Evolutionary conservation across 306 rosid genomes (phyloP).

Genomic region (Malus asiatica): DNA sequence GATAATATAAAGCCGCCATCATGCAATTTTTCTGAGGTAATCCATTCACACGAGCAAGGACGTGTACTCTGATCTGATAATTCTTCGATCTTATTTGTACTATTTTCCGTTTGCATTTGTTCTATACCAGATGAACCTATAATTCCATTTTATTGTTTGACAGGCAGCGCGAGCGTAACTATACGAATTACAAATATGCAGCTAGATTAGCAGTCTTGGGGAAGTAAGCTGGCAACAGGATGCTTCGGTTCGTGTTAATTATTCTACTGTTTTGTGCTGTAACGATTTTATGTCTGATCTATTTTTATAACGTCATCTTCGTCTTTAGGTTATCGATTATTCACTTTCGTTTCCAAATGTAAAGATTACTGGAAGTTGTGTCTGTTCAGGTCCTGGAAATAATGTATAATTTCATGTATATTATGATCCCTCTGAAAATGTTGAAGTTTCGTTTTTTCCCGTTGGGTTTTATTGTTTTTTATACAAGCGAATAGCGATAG

Average conservation of each 20-base stretch:
- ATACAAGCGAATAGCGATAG: not conserved
- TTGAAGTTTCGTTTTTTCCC: not conserved
- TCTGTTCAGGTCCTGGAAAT: not conserved
- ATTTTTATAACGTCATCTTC: not conserved
- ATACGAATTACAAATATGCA: not conserved
- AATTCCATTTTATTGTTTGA: not conserved
- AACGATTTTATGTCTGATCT: not conserved
- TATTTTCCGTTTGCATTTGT: not conserved
- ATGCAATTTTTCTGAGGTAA: slow-evolving; percentile 36
- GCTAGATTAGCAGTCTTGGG: not conserved
- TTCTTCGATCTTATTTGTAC: not conserved
- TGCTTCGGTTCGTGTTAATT: not conserved
- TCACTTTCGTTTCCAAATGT: not conserved
- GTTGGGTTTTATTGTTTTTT: not conserved
- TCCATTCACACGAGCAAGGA: not conserved
- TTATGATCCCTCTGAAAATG: not conserved
- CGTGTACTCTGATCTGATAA: not conserved
- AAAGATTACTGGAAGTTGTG: not conserved
- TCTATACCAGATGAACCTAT: not conserved
- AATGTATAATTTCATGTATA: not conserved
- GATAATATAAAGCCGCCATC: slow-evolving; percentile 34
- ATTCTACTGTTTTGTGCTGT: not conserved
- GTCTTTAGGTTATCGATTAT: not conserved
- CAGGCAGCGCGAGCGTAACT: not conserved
- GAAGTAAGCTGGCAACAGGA: not conserved